These are phyloP conservation scores for Alliaria petiolata DNA, from an alignment of 345 rosid genomes.

Conservation along the genomic window DNA sequence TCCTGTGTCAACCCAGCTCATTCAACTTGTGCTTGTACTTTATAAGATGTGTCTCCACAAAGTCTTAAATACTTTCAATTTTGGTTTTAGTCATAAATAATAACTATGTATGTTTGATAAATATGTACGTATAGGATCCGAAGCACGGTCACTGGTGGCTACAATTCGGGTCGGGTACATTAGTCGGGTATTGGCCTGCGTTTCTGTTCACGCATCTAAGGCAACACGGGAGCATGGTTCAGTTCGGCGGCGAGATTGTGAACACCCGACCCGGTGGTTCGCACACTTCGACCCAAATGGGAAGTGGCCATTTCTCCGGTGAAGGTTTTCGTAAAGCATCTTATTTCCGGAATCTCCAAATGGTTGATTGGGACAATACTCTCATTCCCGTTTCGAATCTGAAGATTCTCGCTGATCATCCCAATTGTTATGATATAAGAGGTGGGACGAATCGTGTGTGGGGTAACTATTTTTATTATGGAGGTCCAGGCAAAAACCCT, in stretches of 20 bases:
- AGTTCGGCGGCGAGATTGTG: slow-evolving; percentile 92
- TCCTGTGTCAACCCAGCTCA: slow-evolving; percentile 13
- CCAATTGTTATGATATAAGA: slow-evolving; percentile 84
- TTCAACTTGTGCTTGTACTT: slow-evolving; percentile 6
- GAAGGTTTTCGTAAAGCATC: slow-evolving; percentile 94
- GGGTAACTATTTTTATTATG: slow-evolving; percentile 93
- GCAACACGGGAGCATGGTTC: slow-evolving; percentile 90
- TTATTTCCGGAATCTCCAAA: slow-evolving; percentile 80
- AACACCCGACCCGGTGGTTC: slow-evolving; percentile 64
- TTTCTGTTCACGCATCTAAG: slow-evolving; percentile 71
- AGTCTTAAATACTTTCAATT: not conserved
- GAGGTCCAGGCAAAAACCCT: slow-evolving; percentile 92
- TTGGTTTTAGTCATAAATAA: too few species aligned
- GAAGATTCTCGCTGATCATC: slow-evolving; percentile 74
- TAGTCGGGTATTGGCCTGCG: slow-evolving; percentile 97
- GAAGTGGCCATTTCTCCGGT: slow-evolving; percentile 92
- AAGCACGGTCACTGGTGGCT: slow-evolving; percentile 99
- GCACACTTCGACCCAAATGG: slow-evolving; percentile 94
- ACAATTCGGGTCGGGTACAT: slow-evolving; percentile 83
- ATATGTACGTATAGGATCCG: slow-evolving; percentile 67
- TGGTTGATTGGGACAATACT: slow-evolving; percentile 93
- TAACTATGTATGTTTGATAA: too few species aligned
- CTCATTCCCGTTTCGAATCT: slow-evolving; percentile 66
- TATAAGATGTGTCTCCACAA: slow-evolving; percentile 15
- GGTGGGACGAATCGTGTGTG: slow-evolving; percentile 78